Evolutionary conservation across 495 filamentous ascomycete genomes (phyloP).

Genomic region (Rostrohypoxylon terebratum): DNA sequence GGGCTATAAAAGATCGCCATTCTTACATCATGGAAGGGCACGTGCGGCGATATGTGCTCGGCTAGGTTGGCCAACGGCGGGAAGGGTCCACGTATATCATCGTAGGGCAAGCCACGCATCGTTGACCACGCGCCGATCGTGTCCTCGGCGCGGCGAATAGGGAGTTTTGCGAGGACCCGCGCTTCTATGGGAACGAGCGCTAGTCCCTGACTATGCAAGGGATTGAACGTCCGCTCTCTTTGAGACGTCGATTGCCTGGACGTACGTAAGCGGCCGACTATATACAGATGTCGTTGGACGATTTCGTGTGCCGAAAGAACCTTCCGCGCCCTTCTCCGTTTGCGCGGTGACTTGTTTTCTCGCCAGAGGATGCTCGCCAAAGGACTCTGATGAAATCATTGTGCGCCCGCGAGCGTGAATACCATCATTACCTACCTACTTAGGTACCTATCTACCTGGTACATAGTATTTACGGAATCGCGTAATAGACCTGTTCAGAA

Average conservation of each 20-base stretch:
- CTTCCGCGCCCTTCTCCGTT: background rate
- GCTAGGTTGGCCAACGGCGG: background rate
- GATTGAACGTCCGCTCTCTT: background rate
- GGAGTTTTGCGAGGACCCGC: background rate
- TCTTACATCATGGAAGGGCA: slow-evolving; percentile 17
- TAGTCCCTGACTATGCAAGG: background rate
- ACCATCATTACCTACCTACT: background rate
- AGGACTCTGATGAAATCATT: background rate
- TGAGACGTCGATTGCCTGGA: background rate
- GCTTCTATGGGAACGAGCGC: background rate
- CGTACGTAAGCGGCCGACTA: background rate
- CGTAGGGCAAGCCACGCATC: slow-evolving; percentile 4
- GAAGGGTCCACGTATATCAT: slow-evolving; percentile 4
- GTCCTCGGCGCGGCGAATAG: background rate
- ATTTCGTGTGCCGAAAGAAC: background rate
- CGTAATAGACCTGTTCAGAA: background rate
- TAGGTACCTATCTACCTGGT: too few species aligned
- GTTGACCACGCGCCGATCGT: background rate
- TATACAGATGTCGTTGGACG: background rate
- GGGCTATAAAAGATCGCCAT: background rate
- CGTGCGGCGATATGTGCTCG: slow-evolving; percentile 6
- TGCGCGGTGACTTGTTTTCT: background rate
- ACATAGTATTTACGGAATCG: background rate
- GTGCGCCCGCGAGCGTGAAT: background rate
- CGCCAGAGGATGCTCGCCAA: background rate